These are phyloP conservation scores for Saturnispora kantuleensis DNA, from an alignment of 805 yeast species.

Conservation along the genomic window DNA sequence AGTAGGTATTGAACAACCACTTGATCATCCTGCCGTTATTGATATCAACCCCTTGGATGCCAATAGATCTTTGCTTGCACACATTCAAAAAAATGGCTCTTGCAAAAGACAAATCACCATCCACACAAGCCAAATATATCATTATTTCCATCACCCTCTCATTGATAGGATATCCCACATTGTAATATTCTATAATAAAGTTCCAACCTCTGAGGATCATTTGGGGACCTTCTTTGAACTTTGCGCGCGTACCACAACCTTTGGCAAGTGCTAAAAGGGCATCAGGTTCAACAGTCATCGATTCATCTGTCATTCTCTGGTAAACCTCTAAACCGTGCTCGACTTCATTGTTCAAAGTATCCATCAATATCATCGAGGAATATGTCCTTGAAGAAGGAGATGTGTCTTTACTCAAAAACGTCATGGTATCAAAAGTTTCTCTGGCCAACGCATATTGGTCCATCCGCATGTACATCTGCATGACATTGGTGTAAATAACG, in stretches of 20 bases:
- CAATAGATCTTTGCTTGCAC: conserved; percentile 18
- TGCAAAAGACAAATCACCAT: conserved; percentile 66
- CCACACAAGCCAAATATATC: conserved; percentile 66
- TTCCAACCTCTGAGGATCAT: conserved; percentile 63
- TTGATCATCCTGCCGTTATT: conserved; percentile 21
- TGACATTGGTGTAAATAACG: conserved; percentile 42
- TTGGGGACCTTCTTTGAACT: conserved; percentile 18
- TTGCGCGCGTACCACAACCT: conserved; percentile 48
- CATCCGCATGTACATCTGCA: conserved; percentile 50
- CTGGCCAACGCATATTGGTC: conserved; percentile 51
- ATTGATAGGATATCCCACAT: conserved; percentile 26
- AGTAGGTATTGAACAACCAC: conserved; percentile 37
- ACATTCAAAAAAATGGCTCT: conserved; percentile 49
- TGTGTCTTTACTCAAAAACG: conserved; percentile 56
- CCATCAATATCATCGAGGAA: conserved; percentile 58
- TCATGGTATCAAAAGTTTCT: conserved; percentile 75
- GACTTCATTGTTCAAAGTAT: conserved; percentile 50
- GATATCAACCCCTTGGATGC: conserved; percentile 12
- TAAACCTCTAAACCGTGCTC: conserved; percentile 71
- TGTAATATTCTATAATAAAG: conserved; percentile 55
- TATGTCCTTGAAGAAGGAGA: conserved; percentile 64
- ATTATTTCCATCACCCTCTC: conserved; percentile 50
- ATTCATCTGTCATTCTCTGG: conserved; percentile 46
- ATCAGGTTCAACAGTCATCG: conserved; percentile 29
- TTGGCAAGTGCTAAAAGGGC: conserved; percentile 51